Evolutionary conservation across 345 rosid species (phyloP), one percentile per base, ranked within the genome.

Genomic region (Theobroma cacao): DNA sequence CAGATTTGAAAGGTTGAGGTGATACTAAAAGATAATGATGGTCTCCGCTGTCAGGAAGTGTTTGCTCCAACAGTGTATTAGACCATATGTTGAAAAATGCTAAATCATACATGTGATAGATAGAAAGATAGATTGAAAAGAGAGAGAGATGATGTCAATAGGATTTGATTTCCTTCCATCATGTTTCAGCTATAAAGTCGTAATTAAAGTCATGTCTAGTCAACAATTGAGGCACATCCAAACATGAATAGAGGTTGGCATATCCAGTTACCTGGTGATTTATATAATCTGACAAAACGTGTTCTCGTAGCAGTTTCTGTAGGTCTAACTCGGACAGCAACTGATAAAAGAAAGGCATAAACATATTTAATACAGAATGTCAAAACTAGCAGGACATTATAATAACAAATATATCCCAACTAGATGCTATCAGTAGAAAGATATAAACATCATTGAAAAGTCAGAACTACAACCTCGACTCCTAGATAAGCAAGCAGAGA

Each of bases 401-500:
- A 76, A 31, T 14, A 75, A 74, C 56, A 55, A 55, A 26, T 5
- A 38, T 58, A 71, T 62, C 17, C 41, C 30, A 66, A 60, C 62
- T 3, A 73, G 69, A 34, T 60, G 28, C 14, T 18, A 31, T 14
- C 20, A 11, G 67, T 43, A 11, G 58, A 38, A 72, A 22, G 11
- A 13, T 77, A 41, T 20, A 55, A 26, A 22, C 52, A 60, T 75
- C 74, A 34, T 24, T 56, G 11, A 62, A 72, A 86, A 59, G 77
- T 58, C 48, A 61, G 60, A 63, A 84, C 48, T 66, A 52, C 33
- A 82, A 95, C 99, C 98, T 93, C 99, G 73, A 91, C 88, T 77
- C 94, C 99, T 75, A 95, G 79, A 85, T 84, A 84, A 84, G 96
- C 86, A 87, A 95, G 97, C 76, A 95, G 85, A 75, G 97, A 93